Evolutionary conservation across 305 asterid genomes (phyloP), one percentile per base, ranked within the genome.

Genomic region (Solanum hybrid): DNA sequence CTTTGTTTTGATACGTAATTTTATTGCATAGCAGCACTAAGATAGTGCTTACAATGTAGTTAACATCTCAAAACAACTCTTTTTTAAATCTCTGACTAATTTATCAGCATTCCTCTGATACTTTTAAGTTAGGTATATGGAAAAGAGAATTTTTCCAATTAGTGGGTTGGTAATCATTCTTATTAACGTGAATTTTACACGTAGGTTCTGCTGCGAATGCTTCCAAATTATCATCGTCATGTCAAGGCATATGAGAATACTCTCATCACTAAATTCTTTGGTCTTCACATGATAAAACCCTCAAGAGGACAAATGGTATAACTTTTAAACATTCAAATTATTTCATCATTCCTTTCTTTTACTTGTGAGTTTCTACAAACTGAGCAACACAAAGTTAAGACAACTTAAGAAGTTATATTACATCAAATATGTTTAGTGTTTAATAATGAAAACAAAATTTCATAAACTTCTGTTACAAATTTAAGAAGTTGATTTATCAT

Each of bases 241-340:
- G 94, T 96, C 29, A 92, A 92, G 75, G 95, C 91, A 17, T 95
- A 98, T 36, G 98, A 96, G 90, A 96, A 96, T 91, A 95, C 99
- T 77, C 95, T 98, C 1, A 95, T 98, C 36, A 95, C 99, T 0
- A 98, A 95, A 94, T 98, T 98, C 87, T 98, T 80, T 35, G 98
- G 99, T 0, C 98, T 98, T 90, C 99, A 98, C 90, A 95, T 98
- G 88, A 98, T 98, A 88, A 98, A 98, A 90, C 97, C 98, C 10
- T 51, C 75, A 3, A 51, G 42, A 17, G 87, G 87, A 51, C 40
- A 84, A 31, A 84, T 17, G 87, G 87, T 84, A 84, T 6, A 29
- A 84, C 10, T 29, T 31, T 31, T n/a, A 84, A 14, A 31, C 75
- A 17, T 31, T 31, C 32, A 29, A 36, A 84, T 51, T 51, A 31